Evolutionary conservation across 1,139 yeast species (phyloP), one percentile per base, ranked within the genome.

Genomic region (Pichiaceae sp.): DNA sequence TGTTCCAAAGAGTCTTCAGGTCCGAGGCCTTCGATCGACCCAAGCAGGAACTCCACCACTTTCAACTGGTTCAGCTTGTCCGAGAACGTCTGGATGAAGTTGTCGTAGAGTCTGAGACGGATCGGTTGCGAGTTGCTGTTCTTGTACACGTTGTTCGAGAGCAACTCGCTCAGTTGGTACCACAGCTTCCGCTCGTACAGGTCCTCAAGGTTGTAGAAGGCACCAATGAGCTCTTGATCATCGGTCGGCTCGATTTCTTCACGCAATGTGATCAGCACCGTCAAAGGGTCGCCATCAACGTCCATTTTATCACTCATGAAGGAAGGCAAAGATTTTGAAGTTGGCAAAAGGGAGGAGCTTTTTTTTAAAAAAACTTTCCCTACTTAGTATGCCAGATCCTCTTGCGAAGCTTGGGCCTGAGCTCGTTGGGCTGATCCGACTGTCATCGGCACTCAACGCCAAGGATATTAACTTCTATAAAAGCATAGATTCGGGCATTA

Each of bases 131-230:
- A 70, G 33, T 63, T 67, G 21, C 71, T 70, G 40, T 68, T 66
- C 34, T 50, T 52, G 35, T 60, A 63, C 59, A 78, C 85, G 48
- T 84, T 72, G 43, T 70, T 72, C 36, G 72, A 72, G 43, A 91
- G 66, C 14, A 75, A 62, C 43, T 75, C 72, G 2, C 96, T 85
- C 54, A 91, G 72, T 41, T 57, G 62, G 54, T 68, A 75, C 78
- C 78, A 75, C 51, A 74, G 69, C 66, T 85, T 86, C 50, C 95
- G 72, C 56, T 89, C 96, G 63, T 86, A 84, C 44, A 68, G 68
- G 51, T 87, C 96, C 55, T 89, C 97, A 56, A 91, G 73, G 40
- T 80, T 77, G 53, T 78, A 80, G 32, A 76, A 62, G 30, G 77
- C 72, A n/a, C 74, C 70, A 32, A 75, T 56, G 31, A 84, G 74